Conservation (phyloP, 2,329 filamentous ascomycete species). For the Diplodia scrobiculata region DNA sequence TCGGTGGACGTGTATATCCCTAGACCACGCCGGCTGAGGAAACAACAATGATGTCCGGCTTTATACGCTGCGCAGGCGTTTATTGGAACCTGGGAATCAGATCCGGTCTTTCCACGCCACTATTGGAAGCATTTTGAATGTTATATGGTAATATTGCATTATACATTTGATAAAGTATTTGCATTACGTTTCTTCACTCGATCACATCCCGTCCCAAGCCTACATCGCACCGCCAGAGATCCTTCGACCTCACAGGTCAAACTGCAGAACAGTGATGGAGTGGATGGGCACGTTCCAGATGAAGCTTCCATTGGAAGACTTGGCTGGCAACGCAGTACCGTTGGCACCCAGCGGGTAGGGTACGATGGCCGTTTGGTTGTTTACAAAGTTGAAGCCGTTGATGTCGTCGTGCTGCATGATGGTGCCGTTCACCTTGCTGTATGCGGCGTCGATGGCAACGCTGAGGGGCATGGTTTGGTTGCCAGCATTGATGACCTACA, state of each 20-base stretch:
- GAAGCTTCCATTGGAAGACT: constrained; percentile 30
- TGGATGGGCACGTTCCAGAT: constrained; percentile 35
- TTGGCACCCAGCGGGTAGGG: constrained; percentile 32
- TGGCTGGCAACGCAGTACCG: constrained; percentile 22
- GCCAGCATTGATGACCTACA: constrained; percentile 35
- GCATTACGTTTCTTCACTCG: not conserved
- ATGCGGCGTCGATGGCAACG: constrained; percentile 33
- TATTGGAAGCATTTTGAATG: fast-evolving
- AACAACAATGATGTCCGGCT: no score
- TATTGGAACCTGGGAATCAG: not conserved
- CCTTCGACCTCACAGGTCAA: constrained; percentile 26
- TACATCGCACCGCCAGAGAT: not conserved
- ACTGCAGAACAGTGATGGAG: constrained; percentile 37
- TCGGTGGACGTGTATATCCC: no score
- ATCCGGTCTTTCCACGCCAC: not conserved
- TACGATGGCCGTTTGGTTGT: constrained; percentile 35
- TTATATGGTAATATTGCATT: not conserved
- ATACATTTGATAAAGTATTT: not conserved
- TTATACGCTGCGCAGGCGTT: no score
- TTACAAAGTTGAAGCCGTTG: constrained; percentile 36
- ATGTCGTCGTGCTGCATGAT: constrained; percentile 34
- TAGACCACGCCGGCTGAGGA: no score
- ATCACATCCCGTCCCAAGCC: not conserved
- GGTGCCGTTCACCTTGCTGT: constrained; percentile 36
- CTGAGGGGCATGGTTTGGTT: constrained; percentile 33